These are phyloP conservation scores for Artomyces pyxidatus DNA, from an alignment of 768 basidiomycete genomes.

Conservation along the genomic window DNA sequence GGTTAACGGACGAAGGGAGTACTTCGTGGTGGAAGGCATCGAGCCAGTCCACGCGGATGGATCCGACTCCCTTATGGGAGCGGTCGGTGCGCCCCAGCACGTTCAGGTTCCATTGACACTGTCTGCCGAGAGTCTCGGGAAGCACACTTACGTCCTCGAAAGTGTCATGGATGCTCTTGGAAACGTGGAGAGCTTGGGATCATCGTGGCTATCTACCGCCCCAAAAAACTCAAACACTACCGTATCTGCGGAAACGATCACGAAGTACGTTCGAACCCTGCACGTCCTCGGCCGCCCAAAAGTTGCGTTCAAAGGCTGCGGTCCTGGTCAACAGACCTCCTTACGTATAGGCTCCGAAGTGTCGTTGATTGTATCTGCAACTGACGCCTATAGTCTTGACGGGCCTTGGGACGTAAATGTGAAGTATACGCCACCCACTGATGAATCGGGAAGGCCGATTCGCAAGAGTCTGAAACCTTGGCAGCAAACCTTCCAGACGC, in stretches of 20 bases:
- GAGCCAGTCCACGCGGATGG: constrained; percentile 43
- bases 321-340: constrained; percentile 58
- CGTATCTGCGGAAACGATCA: constrained; percentile 25
- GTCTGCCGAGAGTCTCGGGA: constrained; percentile 53
- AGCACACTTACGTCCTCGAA: constrained; percentile 68
- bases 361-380: constrained; percentile 42
- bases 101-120: constrained; percentile 64
- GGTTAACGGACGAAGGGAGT: constrained; percentile 56
- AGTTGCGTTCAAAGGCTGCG: constrained; percentile 67
- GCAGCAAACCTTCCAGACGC: constrained; percentile 53
- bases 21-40: constrained; percentile 79
- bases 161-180: constrained; percentile 78
- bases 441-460: constrained; percentile 27
- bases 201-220: background rate
- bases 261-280: constrained; percentile 50
- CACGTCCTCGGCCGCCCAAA: constrained; percentile 64
- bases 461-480: constrained; percentile 46
- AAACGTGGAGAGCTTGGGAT: constrained; percentile 36
- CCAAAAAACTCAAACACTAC: constrained; percentile 14
- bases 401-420: constrained; percentile 61
- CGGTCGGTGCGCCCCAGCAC: constrained; percentile 37
- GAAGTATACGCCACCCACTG: constrained; percentile 47
- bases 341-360: constrained; percentile 66
- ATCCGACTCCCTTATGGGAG: constrained; percentile 17
- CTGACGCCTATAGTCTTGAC: constrained; percentile 52